Evolutionary conservation across 495 filamentous ascomycete genomes (phyloP), one percentile per base, ranked within the genome.

Genomic region (Chaetomium fimeti): DNA sequence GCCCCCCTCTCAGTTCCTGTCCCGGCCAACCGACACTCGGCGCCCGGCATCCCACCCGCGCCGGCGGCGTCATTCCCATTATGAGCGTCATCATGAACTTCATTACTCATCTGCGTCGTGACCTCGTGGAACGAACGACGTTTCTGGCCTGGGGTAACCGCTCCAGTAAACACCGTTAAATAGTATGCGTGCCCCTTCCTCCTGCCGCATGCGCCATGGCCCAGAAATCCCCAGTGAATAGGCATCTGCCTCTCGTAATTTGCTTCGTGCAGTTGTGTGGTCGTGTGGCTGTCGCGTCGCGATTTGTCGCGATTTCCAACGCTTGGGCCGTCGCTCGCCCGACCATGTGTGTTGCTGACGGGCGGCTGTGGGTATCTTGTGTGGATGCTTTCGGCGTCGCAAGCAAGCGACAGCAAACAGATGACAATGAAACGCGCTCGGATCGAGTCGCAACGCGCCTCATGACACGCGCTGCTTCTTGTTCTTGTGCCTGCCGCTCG

Each of bases 391-490:
- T 36, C 32, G 3, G 32, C 15, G 52, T 32, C 51, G 52, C 52
- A 9, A 18, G 18, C 9, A 13, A 29, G 28, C 27, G 52, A 32
- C 5, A 13, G 36, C 16, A 28, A 28, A n/a, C 6, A 20, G 2
- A 11, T 12, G 29, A n/a, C 28, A 36, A 6, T 32, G n/a, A 36
- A 32, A 5, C 28, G 18, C 52, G 27, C 28, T 55, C 51, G 29
- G 38, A n/a, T 27, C 55, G 36, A 13, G 13, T 7, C 3, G 40
- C 8, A 7, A 12, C 13, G n/a, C 8, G 36, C n/a, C 55, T 71
- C 66, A 71, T 51, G 69, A 64, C n/a, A 53, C 66, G 27, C 69
- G 58, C 51, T 69, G 69, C 65, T 55, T 65, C 57, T 65, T 65
- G 28, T 64, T 67, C 62, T 62, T 69, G 32, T 59, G 53, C 48